These are phyloP conservation scores for Conticribra guillardii DNA, from an alignment of 108 stramenopile species.

Conservation along the genomic window DNA sequence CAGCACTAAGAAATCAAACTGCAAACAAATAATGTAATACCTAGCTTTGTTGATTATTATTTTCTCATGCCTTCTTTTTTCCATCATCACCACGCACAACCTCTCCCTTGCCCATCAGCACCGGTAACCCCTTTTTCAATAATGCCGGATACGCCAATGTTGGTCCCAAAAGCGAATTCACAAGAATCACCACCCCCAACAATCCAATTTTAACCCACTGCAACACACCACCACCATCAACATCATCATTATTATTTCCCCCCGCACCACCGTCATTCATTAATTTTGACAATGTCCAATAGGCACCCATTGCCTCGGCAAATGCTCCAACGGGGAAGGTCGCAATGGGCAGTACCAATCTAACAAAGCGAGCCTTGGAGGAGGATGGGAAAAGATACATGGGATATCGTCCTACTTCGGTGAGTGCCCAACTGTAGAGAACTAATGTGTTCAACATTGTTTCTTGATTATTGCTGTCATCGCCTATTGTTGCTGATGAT, in stretches of 20 bases:
- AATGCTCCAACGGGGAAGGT: constrained; percentile 55
- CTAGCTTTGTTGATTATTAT: too few species aligned
- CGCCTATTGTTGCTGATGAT: too few species aligned
- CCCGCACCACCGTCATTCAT: too few species aligned
- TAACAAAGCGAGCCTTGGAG: constrained; percentile 26
- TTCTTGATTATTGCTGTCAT: too few species aligned
- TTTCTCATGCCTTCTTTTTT: too few species aligned
- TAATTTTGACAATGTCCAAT: constrained; percentile 23
- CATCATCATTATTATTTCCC: background rate
- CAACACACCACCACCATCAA: background rate
- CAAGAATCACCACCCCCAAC: constrained; percentile 33
- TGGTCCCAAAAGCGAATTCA: constrained; percentile 55
- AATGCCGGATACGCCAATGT: constrained; percentile 59
- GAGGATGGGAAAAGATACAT: constrained; percentile 60
- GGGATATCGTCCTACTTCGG: constrained; percentile 60
- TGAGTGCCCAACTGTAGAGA: constrained; percentile 46
- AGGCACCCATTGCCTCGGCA: constrained; percentile 50
- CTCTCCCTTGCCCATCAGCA: constrained; percentile 26
- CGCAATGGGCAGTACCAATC: constrained; percentile 47
- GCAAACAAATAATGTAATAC: too few species aligned
- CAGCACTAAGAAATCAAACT: too few species aligned
- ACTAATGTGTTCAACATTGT: constrained; percentile 16
- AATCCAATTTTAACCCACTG: constrained; percentile 35
- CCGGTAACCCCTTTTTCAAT: constrained; percentile 56
- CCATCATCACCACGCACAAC: too few species aligned